Percentiles rank a stretch among this genome's conserved stretches.
These are phyloP conservation scores for Phialophora macrospora DNA, from an alignment of 2,329 filamentous ascomycete genomes.

Conservation along the genomic window DNA sequence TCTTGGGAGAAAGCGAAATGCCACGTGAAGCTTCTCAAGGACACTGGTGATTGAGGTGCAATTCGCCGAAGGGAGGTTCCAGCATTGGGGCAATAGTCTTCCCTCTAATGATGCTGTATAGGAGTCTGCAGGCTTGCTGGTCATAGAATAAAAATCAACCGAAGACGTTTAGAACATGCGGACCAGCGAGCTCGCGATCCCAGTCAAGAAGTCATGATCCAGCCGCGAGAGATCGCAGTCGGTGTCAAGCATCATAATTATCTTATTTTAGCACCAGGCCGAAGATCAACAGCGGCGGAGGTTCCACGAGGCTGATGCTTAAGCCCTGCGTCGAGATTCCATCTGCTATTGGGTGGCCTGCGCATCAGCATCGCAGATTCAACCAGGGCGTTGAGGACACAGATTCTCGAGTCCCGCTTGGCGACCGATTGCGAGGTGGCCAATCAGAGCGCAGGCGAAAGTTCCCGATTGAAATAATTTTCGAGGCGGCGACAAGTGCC, in stretches of 20 bases:
- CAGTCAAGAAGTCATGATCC: not conserved
- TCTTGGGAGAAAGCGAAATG: not conserved
- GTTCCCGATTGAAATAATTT: not conserved
- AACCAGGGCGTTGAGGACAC: not conserved
- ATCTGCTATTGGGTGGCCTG: not conserved
- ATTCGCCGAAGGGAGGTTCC: not conserved
- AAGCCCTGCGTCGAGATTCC: not conserved
- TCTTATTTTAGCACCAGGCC: slow-evolving; percentile 26
- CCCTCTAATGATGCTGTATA: not conserved
- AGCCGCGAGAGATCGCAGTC: not conserved
- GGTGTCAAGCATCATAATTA: slow-evolving; percentile 2
- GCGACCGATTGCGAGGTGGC: not conserved
- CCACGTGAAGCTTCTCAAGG: not conserved
- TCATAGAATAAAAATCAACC: not conserved
- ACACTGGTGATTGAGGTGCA: not conserved
- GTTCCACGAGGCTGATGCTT: slow-evolving; percentile 31
- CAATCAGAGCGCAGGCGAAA: not conserved
- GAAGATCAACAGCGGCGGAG: slow-evolving; percentile 15
- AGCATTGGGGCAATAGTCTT: not conserved
- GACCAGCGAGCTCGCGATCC: not conserved
- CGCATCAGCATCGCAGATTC: not conserved
- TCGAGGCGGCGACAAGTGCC: slow-evolving; percentile 3
- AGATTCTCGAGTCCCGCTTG: not conserved
- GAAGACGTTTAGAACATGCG: not conserved
- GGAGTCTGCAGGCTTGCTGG: not conserved